These are phyloP conservation scores for Sclerotiophoma versabilis DNA, from an alignment of 2,329 filamentous ascomycete genomes.

Conservation along the genomic window DNA sequence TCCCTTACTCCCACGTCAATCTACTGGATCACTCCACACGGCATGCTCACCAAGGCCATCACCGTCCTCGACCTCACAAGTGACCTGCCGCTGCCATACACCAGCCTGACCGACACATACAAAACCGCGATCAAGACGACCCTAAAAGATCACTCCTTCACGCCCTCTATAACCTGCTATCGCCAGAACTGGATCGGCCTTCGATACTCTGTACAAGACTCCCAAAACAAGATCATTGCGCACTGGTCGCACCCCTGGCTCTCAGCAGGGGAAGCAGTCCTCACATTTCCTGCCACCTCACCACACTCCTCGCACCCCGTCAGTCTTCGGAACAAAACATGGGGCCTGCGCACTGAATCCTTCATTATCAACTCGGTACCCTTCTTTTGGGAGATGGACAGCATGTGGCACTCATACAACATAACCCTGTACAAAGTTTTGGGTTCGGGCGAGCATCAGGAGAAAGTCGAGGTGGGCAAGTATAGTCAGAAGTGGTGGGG, in stretches of 20 bases:
- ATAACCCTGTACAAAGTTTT: neutral
- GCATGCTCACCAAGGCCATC: neutral
- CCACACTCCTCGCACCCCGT: neutral
- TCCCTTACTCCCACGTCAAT: neutral
- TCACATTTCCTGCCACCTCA: neutral
- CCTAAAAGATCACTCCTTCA: neutral
- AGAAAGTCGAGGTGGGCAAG: neutral
- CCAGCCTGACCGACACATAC: neutral
- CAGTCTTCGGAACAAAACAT: neutral
- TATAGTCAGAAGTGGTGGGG: constrained; percentile 2
- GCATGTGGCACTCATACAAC: neutral
- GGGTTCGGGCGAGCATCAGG: neutral
- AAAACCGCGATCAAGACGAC: neutral
- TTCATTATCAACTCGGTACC: neutral
- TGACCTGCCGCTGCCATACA: neutral
- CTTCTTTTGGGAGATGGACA: neutral
- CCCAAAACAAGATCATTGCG: neutral
- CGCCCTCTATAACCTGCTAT: neutral
- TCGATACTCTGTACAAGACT: neutral
- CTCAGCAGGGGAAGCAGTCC: neutral
- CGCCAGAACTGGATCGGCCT: neutral
- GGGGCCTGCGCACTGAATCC: neutral
- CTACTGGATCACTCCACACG: neutral
- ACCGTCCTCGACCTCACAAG: neutral
- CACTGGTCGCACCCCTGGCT: neutral